Base-by-base conservation (phyloP, 148 eudicot species). In the Rhododendron williamsianum region DNA sequence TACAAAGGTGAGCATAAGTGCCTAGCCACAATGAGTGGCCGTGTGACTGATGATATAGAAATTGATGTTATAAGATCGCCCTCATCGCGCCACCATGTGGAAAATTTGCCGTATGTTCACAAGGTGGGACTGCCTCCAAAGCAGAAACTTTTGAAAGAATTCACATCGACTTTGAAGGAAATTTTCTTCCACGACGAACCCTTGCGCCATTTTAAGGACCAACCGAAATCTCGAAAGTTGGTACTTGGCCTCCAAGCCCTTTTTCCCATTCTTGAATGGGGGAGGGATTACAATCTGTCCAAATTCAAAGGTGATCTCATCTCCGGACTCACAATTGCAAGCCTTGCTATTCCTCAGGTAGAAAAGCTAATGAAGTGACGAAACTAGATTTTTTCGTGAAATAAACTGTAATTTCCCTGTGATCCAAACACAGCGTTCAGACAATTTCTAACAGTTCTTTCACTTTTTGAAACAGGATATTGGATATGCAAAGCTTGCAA, bases 331-430 rank as follows among this genome's bases (percentile, higher is more conserved):
- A 96, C 98, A 86, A 96, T 96, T 80, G 98, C 98, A 0, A 93
- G 97, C 86, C 98, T 96, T 30, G 91, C 93, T 65, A 93, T 96
- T 77, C 98, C 98, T 69, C 98, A 96, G 98, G 98, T 96, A 87
- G 12, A 45, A 19, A 54, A 54, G 60, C 35, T 71, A 71, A 25
- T 9, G 35, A 71, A 9, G 21, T 54, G 60, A 54, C 0, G 23
- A 54, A 54, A 18, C 60, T 18, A 54, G 4, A 15, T 0, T 18
- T 3, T 54, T 54, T 16, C 21, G 6, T 18, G 21, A 16, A 54
- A 54, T 18, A 54, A 54, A 0, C 16, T 27, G 19, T 30, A 25
- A 19, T 60, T 60, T 60, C 8, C 71, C 71, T 5, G 30, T 63
- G 0, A 63, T 21, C 69, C 69, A 21, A 23, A 3, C 25, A 23